Evolutionary conservation across 2,329 filamentous ascomycete species (phyloP).

Genomic region (Tolypocladium album): DNA sequence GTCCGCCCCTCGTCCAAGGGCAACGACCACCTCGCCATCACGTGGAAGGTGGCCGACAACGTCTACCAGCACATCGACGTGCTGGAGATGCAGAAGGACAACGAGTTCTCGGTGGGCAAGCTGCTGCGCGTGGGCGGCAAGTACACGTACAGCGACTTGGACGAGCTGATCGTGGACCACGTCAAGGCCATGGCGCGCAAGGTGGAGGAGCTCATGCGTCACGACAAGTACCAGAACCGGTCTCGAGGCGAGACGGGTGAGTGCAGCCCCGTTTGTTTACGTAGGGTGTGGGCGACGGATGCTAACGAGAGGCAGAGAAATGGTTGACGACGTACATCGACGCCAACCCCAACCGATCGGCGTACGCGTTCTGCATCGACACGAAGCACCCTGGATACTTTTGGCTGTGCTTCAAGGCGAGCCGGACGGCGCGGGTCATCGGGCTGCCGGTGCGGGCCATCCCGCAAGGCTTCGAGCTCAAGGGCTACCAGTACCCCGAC

Average conservation of each 20-base stretch:
- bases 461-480: slow-evolving; percentile 85
- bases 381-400: slow-evolving; percentile 90
- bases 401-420: slow-evolving; percentile 91
- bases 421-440: slow-evolving; percentile 59
- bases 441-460: slow-evolving; percentile 84
- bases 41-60: slow-evolving; percentile 94
- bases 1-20: slow-evolving; percentile 94
- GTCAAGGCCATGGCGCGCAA: slow-evolving; percentile 97
- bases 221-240: slow-evolving; percentile 86
- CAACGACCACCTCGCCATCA: slow-evolving; percentile 87
- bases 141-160: slow-evolving; percentile 88
- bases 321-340: slow-evolving; percentile 95
- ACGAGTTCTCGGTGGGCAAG: slow-evolving; percentile 86
- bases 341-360: slow-evolving; percentile 86
- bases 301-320: slow-evolving; percentile 51
- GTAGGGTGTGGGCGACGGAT: slow-evolving; percentile 1
- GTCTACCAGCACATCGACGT: slow-evolving; percentile 99
- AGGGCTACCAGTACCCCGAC: slow-evolving; percentile 82
- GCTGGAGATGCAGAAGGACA: slow-evolving; percentile 91
- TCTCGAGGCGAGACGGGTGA: slow-evolving; percentile 76
- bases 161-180: slow-evolving; percentile 94
- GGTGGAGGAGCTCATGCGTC: slow-evolving; percentile 88
- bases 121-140: slow-evolving; percentile 78
- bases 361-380: slow-evolving; percentile 94
- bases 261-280: slow-evolving; percentile 29